Percentiles rank a stretch among this genome's conserved stretches.
Conservation (phyloP, 352 stramenopile genomes). For the Pythium brassicae region DNA sequence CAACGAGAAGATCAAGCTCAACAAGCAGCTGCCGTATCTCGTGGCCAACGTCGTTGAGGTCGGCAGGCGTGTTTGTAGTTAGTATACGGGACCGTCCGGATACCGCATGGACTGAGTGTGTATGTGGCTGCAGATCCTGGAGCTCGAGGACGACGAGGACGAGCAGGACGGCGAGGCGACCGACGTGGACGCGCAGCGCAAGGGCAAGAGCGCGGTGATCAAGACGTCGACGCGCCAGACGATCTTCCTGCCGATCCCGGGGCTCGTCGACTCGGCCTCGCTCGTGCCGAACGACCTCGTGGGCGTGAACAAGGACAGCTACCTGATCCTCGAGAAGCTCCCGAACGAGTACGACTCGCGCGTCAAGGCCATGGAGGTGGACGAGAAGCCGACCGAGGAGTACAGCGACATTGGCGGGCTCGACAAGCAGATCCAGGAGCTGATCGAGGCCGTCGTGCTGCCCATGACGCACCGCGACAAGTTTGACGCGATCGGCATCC, state of each 20-base stretch:
- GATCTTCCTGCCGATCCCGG: constrained; percentile 98
- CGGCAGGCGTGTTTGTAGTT: not conserved
- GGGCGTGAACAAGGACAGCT: constrained; percentile 99
- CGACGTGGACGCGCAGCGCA: constrained; percentile 90
- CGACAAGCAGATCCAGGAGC: constrained; percentile 99
- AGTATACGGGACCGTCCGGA: not conserved
- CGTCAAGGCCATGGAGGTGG: constrained; percentile 98
- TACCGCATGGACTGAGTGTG: constrained; percentile 7
- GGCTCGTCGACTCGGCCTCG: constrained; percentile 93
- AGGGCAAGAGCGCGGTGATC: constrained; percentile 95
- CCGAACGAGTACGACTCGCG: constrained; percentile 98
- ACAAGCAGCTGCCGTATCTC: constrained; percentile 98
- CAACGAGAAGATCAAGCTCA: constrained; percentile 99
- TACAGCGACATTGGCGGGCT: constrained; percentile 96
- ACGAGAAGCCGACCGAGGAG: constrained; percentile 93
- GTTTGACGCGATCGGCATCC: constrained; percentile 96
- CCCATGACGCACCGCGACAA: constrained; percentile 98
- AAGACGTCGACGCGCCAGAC: constrained; percentile 98
- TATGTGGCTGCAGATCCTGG: constrained; percentile 33
- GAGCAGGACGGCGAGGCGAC: constrained; percentile 92
- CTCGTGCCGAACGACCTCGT: constrained; percentile 97
- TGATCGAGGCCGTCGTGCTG: constrained; percentile 97
- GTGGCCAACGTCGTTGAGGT: constrained; percentile 99
- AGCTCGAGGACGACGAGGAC: constrained; percentile 89
- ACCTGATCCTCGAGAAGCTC: constrained; percentile 98